These are phyloP conservation scores for Ceriops tagal DNA, from an alignment of 345 rosid genomes.

Conservation along the genomic window DNA sequence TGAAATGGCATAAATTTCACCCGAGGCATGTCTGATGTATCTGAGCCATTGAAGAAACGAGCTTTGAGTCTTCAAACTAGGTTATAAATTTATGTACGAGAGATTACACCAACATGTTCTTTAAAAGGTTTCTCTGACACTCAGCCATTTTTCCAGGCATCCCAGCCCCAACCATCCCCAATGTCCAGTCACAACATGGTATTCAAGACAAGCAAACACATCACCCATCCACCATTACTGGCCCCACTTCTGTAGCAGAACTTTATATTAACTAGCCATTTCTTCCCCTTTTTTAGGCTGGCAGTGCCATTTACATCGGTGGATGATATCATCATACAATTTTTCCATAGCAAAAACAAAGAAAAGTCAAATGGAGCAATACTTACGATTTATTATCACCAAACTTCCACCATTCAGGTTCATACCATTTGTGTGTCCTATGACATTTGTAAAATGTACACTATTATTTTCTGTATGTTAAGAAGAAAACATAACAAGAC, in stretches of 20 bases:
- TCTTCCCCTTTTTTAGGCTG: neutral
- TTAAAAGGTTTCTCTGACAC: neutral
- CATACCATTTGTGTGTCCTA: constrained; percentile 67
- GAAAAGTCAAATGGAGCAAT: neutral
- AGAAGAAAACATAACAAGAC: constrained; percentile 1
- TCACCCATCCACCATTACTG: neutral
- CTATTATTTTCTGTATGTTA: neutral
- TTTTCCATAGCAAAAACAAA: neutral
- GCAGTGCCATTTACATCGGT: neutral
- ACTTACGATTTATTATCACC: constrained; percentile 78
- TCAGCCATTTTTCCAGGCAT: neutral
- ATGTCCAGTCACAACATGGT: neutral
- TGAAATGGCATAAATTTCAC: constrained; percentile 71
- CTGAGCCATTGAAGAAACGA: constrained; percentile 33
- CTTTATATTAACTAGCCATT: neutral
- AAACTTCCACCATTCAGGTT: constrained; percentile 98
- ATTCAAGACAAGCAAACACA: neutral
- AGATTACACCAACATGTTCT: too few species aligned
- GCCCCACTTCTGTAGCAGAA: too few species aligned
- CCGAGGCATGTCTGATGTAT: constrained; percentile 75
- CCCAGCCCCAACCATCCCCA: neutral
- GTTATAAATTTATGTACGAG: neutral
- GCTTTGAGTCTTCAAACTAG: neutral
- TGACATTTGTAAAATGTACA: constrained; percentile 16
- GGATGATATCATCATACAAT: neutral